Conservation (phyloP, 371 early-diverging fungal species). For the Choanephora cucurbitarum region DNA sequence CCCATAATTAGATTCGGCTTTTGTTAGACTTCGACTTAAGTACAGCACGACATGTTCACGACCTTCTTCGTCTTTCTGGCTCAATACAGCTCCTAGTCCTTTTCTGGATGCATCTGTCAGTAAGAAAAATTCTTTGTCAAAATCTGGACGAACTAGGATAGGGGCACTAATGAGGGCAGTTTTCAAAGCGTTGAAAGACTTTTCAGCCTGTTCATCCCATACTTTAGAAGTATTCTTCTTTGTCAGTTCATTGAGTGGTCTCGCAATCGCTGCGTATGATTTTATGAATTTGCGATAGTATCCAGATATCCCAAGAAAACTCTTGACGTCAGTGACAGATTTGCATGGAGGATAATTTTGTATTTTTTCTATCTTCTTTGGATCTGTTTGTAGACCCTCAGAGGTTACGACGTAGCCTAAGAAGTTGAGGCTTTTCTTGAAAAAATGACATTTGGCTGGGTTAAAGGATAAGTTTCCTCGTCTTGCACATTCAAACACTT, state of each 20-base stretch:
- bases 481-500: neutral
- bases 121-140: constrained; percentile 4
- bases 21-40: no score
- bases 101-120: neutral
- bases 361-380: constrained; percentile 8
- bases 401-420: constrained; percentile 8
- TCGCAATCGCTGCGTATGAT: constrained; percentile 1
- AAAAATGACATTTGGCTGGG: constrained; percentile 1
- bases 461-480: neutral
- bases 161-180: neutral
- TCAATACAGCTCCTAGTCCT: neutral
- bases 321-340: neutral
- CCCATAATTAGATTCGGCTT: no score
- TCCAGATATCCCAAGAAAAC: constrained; percentile 5
- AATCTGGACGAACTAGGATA: constrained; percentile 4
- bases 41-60: neutral
- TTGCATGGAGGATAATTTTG: neutral
- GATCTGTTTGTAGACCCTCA: constrained; percentile 6
- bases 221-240: neutral
- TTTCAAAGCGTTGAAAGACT: neutral
- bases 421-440: constrained; percentile 2
- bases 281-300: constrained; percentile 6
- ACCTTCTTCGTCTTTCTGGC: constrained; percentile 6
- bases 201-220: neutral
- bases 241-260: constrained; percentile 1